These are phyloP conservation scores for Podospora conica DNA, from an alignment of 495 filamentous ascomycete genomes.

Conservation along the genomic window DNA sequence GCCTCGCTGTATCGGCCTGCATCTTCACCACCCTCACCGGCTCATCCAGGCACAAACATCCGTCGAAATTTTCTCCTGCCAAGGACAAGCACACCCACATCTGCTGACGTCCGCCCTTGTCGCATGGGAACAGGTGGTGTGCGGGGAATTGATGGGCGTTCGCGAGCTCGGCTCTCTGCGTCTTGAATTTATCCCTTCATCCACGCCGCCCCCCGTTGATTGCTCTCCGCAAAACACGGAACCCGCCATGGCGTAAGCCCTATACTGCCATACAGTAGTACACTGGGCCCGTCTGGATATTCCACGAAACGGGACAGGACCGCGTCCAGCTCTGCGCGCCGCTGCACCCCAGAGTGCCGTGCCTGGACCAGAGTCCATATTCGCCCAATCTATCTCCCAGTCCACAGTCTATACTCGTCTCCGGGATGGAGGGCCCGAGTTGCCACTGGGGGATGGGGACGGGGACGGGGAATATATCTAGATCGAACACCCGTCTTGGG, in stretches of 20 bases:
- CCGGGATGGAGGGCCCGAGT: conserved; percentile 7
- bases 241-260: conserved; percentile 24
- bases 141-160: conserved; percentile 13
- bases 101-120: not conserved
- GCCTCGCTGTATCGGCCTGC: not conserved
- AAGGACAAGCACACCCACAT: not conserved
- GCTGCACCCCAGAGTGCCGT: conserved; percentile 9
- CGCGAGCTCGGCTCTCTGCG: conserved; percentile 12
- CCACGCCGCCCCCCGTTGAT: conserved; percentile 22
- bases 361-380: conserved; percentile 14
- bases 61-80: not conserved
- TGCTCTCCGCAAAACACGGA: conserved; percentile 14
- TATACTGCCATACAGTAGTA: conserved; percentile 14
- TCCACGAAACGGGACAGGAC: conserved; percentile 3
- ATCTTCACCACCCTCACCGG: not conserved
- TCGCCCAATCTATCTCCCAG: conserved; percentile 14
- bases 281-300: conserved; percentile 19
- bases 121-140: not conserved
- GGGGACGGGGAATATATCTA: conserved; percentile 15
- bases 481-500: conserved; percentile 3
- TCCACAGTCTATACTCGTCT: conserved; percentile 4
- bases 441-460: not conserved
- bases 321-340: conserved; percentile 5
- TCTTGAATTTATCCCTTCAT: conserved; percentile 27
- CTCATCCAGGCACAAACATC: not conserved